Percentiles rank a stretch among this genome's conserved stretches.
phyloP scores from a whole-genome alignment of 345 rosid genomes.

The Eucalyptus leucophloia region DNA sequence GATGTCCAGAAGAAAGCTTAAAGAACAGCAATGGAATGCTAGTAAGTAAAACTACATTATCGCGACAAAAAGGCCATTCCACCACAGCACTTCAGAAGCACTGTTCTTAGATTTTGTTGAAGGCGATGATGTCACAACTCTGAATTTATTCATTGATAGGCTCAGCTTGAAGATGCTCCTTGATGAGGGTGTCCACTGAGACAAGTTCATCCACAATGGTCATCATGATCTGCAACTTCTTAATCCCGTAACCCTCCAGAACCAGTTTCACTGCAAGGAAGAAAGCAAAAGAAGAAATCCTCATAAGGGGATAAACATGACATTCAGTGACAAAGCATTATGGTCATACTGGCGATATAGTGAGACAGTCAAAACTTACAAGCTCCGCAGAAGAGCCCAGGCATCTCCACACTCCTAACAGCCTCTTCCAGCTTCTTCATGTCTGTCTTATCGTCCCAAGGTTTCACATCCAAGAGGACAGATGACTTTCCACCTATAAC shows the following conservation, averaged over 20 bases:
- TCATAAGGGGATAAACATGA: neutral
- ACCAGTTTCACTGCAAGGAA: constrained; percentile 58
- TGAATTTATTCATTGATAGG: constrained; percentile 69
- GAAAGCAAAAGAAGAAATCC: neutral
- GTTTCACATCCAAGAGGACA: constrained; percentile 79
- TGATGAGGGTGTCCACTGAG: constrained; percentile 65
- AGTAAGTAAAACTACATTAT: neutral
- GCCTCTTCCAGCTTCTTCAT: constrained; percentile 81
- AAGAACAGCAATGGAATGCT: neutral
- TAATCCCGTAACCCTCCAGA: constrained; percentile 83
- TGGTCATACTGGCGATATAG: neutral
- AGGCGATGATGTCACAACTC: constrained; percentile 90
- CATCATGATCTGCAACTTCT: constrained; percentile 82
- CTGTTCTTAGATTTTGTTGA: constrained; percentile 66
- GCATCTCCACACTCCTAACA: constrained; percentile 57
- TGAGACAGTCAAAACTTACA: constrained; percentile 27
- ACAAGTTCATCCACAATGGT: constrained; percentile 91
- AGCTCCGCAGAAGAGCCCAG: constrained; percentile 90
- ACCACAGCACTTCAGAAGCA: neutral
- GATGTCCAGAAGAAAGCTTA: neutral
- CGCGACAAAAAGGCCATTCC: neutral
- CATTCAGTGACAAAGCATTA: neutral
- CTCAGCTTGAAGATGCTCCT: constrained; percentile 64
- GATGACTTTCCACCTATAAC: constrained; percentile 81
- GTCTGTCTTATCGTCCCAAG: constrained; percentile 98